These are phyloP conservation scores for Penicillium ochrochloron DNA, from an alignment of 495 filamentous ascomycete species.

Conservation along the genomic window DNA sequence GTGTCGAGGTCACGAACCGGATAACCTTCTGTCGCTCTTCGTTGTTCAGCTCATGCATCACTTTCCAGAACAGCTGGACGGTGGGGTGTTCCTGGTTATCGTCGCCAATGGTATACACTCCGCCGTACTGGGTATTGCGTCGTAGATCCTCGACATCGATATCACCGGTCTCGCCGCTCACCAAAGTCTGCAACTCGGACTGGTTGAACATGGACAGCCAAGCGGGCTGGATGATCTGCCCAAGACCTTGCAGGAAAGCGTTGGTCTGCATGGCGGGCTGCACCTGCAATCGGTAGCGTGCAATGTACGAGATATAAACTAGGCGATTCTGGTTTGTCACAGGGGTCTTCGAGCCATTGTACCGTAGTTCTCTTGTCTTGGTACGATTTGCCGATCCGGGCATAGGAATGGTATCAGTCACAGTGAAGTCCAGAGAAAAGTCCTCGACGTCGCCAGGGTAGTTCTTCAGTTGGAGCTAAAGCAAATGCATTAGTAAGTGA, in stretches of 20 bases:
- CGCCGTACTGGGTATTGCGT: conserved; percentile 84
- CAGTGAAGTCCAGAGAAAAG: conserved; percentile 86
- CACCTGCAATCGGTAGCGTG: conserved; percentile 78
- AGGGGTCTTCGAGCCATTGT: conserved; percentile 71
- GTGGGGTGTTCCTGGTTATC: conserved; percentile 85
- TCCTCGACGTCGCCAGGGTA: conserved; percentile 79
- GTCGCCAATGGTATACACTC: conserved; percentile 84
- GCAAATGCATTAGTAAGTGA: conserved; percentile 14
- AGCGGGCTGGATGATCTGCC: conserved; percentile 83
- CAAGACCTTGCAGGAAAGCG: conserved; percentile 84
- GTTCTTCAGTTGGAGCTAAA: conserved; percentile 79
- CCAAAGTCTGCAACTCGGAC: conserved; percentile 85
- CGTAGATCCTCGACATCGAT: conserved; percentile 89
- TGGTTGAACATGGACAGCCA: conserved; percentile 99
- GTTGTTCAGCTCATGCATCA: conserved; percentile 76
- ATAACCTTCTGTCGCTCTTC: conserved; percentile 81
- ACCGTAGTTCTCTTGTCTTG: conserved; percentile 73
- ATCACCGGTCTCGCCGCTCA: conserved; percentile 81
- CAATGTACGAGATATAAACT: conserved; percentile 92
- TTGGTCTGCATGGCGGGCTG: conserved; percentile 80
- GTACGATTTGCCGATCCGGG: conserved; percentile 48
- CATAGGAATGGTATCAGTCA: conserved; percentile 74
- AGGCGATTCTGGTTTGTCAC: conserved; percentile 92
- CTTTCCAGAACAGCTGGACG: conserved; percentile 88
- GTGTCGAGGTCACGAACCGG: conserved; percentile 94